Conservation (phyloP, 345 rosid species). For the Balakata baccata region DNA sequence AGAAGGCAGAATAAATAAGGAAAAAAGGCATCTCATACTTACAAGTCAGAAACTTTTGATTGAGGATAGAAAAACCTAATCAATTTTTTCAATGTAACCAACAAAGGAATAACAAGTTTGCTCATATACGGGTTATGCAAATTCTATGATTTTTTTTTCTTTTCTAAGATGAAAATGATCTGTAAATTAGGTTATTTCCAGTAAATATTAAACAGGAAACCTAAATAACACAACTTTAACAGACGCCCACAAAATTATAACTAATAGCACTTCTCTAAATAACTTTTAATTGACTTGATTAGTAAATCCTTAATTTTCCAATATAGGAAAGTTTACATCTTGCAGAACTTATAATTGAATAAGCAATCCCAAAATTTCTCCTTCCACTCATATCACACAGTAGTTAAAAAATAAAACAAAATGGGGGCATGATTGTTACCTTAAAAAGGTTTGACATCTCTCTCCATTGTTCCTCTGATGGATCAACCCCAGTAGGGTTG, state of each 20-base stretch:
- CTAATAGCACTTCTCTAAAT: not conserved
- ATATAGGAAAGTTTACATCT: not conserved
- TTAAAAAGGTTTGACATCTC: constrained; percentile 83
- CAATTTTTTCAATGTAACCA: not conserved
- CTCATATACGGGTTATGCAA: not conserved
- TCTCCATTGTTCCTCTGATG: constrained; percentile 90
- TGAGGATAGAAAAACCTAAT: not conserved
- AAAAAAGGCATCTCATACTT: not conserved
- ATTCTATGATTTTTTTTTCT: too few species aligned
- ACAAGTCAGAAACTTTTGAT: not conserved
- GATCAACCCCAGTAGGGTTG: constrained; percentile 98
- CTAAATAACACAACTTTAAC: not conserved
- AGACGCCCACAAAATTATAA: not conserved
- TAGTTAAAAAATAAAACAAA: not conserved
- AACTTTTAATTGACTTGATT: not conserved
- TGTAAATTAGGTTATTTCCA: not conserved
- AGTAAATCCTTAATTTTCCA: not conserved
- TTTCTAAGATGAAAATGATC: not conserved
- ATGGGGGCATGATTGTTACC: constrained; percentile 29
- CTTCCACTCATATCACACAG: not conserved
- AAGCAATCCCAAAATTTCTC: not conserved
- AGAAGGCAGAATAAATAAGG: not conserved
- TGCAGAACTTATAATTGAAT: not conserved
- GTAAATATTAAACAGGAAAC: not conserved
- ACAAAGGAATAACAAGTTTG: not conserved